A percentile compares a stretch with the other conserved stretches of the same genome.
These are phyloP conservation scores for Carallia pectinifolia DNA, from an alignment of 345 rosid species.

Conservation along the genomic window DNA sequence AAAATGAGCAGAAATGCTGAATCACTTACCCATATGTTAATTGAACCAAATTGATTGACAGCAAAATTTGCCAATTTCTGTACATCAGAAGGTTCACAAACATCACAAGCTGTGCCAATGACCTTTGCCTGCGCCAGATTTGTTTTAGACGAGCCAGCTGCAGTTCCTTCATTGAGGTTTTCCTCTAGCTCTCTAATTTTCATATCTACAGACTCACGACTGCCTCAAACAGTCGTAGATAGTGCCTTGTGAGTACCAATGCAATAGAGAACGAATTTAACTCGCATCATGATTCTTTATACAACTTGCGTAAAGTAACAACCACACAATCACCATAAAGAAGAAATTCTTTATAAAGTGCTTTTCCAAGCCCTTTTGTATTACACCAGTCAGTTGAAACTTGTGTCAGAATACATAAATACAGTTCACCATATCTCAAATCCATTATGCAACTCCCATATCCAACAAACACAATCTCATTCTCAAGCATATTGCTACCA, in stretches of 20 bases:
- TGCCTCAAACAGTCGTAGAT: slow-evolving; percentile 31
- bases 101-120: slow-evolving; percentile 85
- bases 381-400: slow-evolving; percentile 41
- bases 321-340: slow-evolving; percentile 87
- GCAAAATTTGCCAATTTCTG: slow-evolving; percentile 71
- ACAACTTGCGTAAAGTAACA: slow-evolving; percentile 86
- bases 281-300: neutral
- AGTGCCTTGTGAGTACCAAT: slow-evolving; percentile 12
- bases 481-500: neutral
- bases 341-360: slow-evolving; percentile 96
- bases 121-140: slow-evolving; percentile 63
- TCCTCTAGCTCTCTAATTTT: slow-evolving; percentile 81
- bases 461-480: neutral
- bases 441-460: neutral
- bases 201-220: slow-evolving; percentile 69
- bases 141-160: slow-evolving; percentile 43
- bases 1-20: neutral
- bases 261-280: neutral
- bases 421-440: slow-evolving; percentile 9
- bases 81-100: slow-evolving; percentile 68
- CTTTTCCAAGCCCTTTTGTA: slow-evolving; percentile 91
- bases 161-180: slow-evolving; percentile 65
- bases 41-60: slow-evolving; percentile 64
- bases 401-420: slow-evolving; percentile 7
- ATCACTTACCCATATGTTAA: slow-evolving; percentile 80